These are phyloP conservation scores for Aotearoamyces nothofagi DNA, from an alignment of 2,329 filamentous ascomycete species.

Conservation along the genomic window DNA sequence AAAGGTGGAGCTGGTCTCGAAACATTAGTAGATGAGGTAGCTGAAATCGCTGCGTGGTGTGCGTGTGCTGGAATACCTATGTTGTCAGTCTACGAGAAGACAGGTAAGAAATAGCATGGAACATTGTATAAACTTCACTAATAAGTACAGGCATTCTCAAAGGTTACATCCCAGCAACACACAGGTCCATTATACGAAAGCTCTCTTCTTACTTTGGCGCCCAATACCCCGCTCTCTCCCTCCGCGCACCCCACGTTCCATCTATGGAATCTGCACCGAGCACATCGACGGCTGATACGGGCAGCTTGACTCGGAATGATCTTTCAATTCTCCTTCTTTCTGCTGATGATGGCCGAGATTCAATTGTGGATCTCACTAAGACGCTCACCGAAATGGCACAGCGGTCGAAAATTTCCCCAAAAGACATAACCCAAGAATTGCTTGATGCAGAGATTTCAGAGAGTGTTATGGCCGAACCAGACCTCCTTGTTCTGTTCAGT, in stretches of 20 bases:
- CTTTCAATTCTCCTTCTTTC: constrained; percentile 65
- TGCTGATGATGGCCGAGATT: constrained; percentile 78
- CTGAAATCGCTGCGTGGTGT: constrained; percentile 88
- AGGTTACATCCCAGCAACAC: constrained; percentile 71
- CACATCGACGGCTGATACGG: constrained; percentile 23
- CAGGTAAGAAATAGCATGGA: constrained; percentile 38
- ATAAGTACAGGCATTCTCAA: constrained; percentile 60
- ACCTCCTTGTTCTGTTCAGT: constrained; percentile 76
- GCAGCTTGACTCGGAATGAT: constrained; percentile 23
- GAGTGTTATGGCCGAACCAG: constrained; percentile 74
- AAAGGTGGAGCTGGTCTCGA: constrained; percentile 63
- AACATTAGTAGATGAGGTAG: constrained; percentile 73
- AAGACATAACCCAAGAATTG: constrained; percentile 73
- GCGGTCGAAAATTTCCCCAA: constrained; percentile 62
- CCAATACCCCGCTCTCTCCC: constrained; percentile 53
- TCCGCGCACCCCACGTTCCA: constrained; percentile 56
- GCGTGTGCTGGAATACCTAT: constrained; percentile 76
- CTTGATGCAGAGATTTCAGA: constrained; percentile 77
- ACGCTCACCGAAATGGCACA: constrained; percentile 94
- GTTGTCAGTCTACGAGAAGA: constrained; percentile 84
- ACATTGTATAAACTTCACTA: constrained; percentile 7
- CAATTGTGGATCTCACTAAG: constrained; percentile 87
- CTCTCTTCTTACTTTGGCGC: constrained; percentile 79
- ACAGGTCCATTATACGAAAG: constrained; percentile 64
- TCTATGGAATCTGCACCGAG: constrained; percentile 34